A percentile compares a stretch with the other conserved stretches of the same genome.
Evolutionary conservation across 2,329 filamentous ascomycete genomes (phyloP).

Genomic region (Phaeomoniella chlamydospora): DNA sequence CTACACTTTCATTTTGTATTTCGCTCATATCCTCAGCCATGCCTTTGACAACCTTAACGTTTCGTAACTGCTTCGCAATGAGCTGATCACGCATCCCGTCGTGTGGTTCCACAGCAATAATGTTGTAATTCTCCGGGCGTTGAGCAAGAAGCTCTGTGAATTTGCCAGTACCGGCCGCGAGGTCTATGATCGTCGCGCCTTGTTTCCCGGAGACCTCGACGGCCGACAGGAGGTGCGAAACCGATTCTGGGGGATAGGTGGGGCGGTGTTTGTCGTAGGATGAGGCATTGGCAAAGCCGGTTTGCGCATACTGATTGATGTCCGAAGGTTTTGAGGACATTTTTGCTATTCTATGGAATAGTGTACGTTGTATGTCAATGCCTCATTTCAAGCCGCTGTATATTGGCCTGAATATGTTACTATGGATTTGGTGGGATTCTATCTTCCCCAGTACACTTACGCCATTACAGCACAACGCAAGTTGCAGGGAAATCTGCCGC

Average conservation of each 20-base stretch:
- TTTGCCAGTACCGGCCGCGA: constrained; percentile 57
- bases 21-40: constrained; percentile 40
- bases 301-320: constrained; percentile 13
- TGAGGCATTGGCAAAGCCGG: constrained; percentile 49
- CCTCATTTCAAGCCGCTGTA: too few species aligned
- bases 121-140: constrained; percentile 43
- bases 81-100: constrained; percentile 50
- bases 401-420: too few species aligned
- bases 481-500: neutral
- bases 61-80: constrained; percentile 38
- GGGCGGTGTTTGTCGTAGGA: constrained; percentile 56
- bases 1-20: constrained; percentile 42
- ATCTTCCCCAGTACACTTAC: too few species aligned
- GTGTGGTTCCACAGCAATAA: constrained; percentile 52
- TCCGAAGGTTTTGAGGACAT: too few species aligned
- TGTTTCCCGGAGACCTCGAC: constrained; percentile 34
- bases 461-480: too few species aligned
- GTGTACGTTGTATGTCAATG: too few species aligned
- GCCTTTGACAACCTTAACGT: constrained; percentile 42
- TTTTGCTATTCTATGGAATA: too few species aligned
- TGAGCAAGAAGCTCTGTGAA: constrained; percentile 49
- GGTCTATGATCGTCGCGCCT: constrained; percentile 37
- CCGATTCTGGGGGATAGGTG: constrained; percentile 45
- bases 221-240: constrained; percentile 41
- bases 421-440: too few species aligned